These are phyloP conservation scores for Termitomyces sp. DNA, from an alignment of 768 basidiomycete genomes.

Conservation along the genomic window DNA sequence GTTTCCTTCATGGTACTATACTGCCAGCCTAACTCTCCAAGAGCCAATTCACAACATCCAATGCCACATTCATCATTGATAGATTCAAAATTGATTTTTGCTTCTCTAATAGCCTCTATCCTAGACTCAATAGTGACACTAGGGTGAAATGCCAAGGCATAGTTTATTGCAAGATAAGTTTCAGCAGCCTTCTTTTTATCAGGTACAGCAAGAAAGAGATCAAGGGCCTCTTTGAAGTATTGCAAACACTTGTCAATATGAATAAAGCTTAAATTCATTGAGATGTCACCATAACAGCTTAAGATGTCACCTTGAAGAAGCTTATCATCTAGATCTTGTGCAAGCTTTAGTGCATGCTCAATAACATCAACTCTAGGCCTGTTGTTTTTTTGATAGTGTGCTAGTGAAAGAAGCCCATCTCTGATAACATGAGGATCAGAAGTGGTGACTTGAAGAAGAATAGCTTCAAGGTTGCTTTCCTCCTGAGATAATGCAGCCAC, in stretches of 20 bases:
- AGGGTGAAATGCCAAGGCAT: background rate
- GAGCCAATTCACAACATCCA: background rate
- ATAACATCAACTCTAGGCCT: conserved; percentile 10
- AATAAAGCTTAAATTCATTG: background rate
- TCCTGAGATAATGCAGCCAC: background rate
- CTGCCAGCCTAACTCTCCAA: background rate
- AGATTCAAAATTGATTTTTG: background rate
- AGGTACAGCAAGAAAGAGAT: background rate
- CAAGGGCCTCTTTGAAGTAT: background rate
- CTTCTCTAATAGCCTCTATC: background rate
- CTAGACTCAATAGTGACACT: background rate
- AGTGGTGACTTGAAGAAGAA: conserved; percentile 10
- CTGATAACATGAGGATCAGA: background rate
- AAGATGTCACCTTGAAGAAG: background rate
- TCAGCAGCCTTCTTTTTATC: background rate
- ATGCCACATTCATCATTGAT: background rate
- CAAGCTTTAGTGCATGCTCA: conserved; percentile 2
- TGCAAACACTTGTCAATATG: background rate
- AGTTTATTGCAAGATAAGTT: background rate
- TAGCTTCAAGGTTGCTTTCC: conserved; percentile 11
- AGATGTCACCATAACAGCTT: background rate
- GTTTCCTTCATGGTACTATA: background rate
- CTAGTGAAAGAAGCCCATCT: background rate
- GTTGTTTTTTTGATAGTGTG: conserved; percentile 9
- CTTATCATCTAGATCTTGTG: background rate